phyloP scores from a whole-genome alignment of 192 early-diverging fungal genomes.

The Diversispora eburnea region DNA sequence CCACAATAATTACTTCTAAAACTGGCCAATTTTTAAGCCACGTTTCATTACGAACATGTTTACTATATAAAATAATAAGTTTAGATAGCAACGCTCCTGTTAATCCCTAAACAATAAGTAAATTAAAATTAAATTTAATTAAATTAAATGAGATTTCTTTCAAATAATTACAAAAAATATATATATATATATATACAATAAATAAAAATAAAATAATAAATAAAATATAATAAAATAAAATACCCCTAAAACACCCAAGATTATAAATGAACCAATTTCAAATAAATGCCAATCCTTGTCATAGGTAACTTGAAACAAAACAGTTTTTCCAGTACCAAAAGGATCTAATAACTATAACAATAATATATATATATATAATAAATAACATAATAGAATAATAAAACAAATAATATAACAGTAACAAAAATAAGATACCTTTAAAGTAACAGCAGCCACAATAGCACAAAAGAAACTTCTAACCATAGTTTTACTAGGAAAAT shows the following conservation, averaged over 20 bases:
- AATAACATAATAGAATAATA: not conserved
- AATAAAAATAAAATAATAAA: not conserved
- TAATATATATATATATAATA: not conserved
- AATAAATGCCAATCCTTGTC: slow-evolving; percentile 94
- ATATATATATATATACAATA: not conserved
- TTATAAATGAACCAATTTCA: slow-evolving; percentile 75
- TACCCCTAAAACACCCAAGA: slow-evolving; percentile 80
- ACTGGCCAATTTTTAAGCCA: slow-evolving; percentile 59
- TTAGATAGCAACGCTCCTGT: slow-evolving; percentile 75
- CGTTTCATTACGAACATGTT: slow-evolving; percentile 65
- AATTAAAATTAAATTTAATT: too few relatives aligned
- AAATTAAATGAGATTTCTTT: too few relatives aligned
- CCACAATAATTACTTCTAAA: slow-evolving; percentile 60
- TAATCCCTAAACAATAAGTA: slow-evolving; percentile 48
- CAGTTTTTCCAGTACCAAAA: slow-evolving; percentile 92
- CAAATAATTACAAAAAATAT: too few relatives aligned
- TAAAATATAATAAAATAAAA: slow-evolving; percentile 22
- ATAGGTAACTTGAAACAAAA: slow-evolving; percentile 92
- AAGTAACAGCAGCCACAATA: slow-evolving; percentile 85
- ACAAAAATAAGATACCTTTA: slow-evolving; percentile 53
- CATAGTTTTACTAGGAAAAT: slow-evolving; percentile 92
- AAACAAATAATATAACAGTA: not conserved
- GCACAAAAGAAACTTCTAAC: slow-evolving; percentile 97
- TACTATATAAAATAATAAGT: slow-evolving; percentile 59
- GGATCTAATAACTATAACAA: slow-evolving; percentile 72